Percentiles rank a stretch among this genome's conserved stretches.
phyloP scores from a whole-genome alignment of 192 early-diverging fungal species.

The Backusella mclennaniae region DNA sequence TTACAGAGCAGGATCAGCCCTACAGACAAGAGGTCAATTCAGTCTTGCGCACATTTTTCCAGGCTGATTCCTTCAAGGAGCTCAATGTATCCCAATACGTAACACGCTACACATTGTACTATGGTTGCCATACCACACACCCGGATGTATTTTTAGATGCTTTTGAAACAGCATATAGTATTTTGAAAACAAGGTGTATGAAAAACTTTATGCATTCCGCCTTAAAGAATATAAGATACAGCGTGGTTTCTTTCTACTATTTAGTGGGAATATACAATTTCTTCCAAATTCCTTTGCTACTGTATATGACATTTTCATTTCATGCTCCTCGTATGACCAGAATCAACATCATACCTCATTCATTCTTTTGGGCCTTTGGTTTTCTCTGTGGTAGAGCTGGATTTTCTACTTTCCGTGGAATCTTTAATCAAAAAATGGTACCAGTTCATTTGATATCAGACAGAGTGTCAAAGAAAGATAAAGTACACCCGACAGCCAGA shows the following conservation, averaged over 20 bases:
- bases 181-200: constrained; percentile 15
- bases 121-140: constrained; percentile 12
- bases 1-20: constrained; percentile 18
- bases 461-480: not conserved
- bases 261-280: not conserved
- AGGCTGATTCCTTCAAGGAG: constrained; percentile 21
- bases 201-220: constrained; percentile 17
- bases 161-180: not conserved
- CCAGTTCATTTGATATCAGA: constrained; percentile 15
- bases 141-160: constrained; percentile 16
- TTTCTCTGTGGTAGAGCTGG: constrained; percentile 17
- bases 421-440: not conserved
- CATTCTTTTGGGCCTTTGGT: not conserved
- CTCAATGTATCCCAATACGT: constrained; percentile 13
- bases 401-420: constrained; percentile 13
- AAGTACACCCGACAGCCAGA: not conserved
- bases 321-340: constrained; percentile 14
- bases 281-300: constrained; percentile 10
- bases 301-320: constrained; percentile 10
- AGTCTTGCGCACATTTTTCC: constrained; percentile 28
- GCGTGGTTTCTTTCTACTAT: constrained; percentile 15
- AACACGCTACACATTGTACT: not conserved
- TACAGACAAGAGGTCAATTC: constrained; percentile 22
- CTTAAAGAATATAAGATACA: constrained; percentile 23
- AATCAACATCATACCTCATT: constrained; percentile 7